phyloP scores from a whole-genome alignment of 768 basidiomycete genomes.

The Termitomyces sp. region DNA sequence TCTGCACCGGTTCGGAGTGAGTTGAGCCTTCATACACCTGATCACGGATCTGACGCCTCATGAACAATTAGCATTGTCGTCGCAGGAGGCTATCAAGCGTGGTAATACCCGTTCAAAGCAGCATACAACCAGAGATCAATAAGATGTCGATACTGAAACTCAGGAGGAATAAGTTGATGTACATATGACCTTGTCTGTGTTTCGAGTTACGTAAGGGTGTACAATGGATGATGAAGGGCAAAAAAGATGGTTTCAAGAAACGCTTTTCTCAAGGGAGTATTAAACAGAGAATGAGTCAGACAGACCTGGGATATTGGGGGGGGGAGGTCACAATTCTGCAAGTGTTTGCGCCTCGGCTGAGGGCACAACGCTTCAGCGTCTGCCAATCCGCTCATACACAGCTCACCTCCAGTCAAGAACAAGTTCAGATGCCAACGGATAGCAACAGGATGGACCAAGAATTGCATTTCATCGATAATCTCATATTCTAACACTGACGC shows the following conservation, averaged over 20 bases:
- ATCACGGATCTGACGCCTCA: not conserved
- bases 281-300: no score
- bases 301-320: not conserved
- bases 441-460: not conserved
- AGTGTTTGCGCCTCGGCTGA: not conserved
- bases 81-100: not conserved
- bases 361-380: constrained; percentile 2
- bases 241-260: not conserved
- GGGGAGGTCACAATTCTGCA: not conserved
- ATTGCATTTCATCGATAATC: not conserved
- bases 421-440: not conserved
- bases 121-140: not conserved
- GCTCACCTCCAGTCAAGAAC: not conserved
- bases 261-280: no score
- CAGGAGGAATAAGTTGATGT: not conserved
- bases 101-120: not conserved
- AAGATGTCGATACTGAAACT: no score
- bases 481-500: not conserved
- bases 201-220: no score
- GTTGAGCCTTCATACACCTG: not conserved
- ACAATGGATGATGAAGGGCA: not conserved
- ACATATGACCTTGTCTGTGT: not conserved
- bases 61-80: not conserved
- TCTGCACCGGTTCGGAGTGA: not conserved
- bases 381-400: not conserved